Base-by-base conservation (phyloP, 2,329 filamentous ascomycete genomes). In the Xylariaceae sp. region DNA sequence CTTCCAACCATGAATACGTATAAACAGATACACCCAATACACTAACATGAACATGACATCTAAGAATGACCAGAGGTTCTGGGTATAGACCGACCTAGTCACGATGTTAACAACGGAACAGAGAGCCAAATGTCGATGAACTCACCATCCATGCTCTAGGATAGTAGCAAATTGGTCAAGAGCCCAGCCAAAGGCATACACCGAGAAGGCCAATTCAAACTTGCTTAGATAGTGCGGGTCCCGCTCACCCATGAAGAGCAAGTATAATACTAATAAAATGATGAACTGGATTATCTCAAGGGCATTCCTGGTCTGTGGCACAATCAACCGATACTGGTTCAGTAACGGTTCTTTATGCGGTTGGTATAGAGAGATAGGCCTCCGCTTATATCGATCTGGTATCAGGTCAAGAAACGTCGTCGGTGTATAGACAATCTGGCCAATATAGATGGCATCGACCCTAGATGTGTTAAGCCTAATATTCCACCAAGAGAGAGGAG, bases 11-110 rank as follows among this genome's bases (percentile, higher is more conserved):
- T 88, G 82, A 11, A 90, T 74, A 3, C 90, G 87, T 37, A 92
- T 72, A 34, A 82, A 72, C 5, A 92, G 76, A 71, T 93, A 94
- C 13, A 80, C 74, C 66, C 80, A 77, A 70, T 89, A 94, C 37
- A 94, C 87, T 48, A 80, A 67, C n/a, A 86, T 82, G 68, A 93
- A 95, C 3, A 84, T 85, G 51, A 93, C 85, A 71, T 94, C 90
- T 13, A 95, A 81, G 68, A 95, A 94, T 0, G 89, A 91, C 90
- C 90, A 95, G 2, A 95, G 76, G 66, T 94, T 93, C 71, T 95
- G 89, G 0, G 90, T 92, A 69, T 94, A 92, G 1, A 94, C 90
- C 59, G 85, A 83, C 89, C 89, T 83, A 52, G 59, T 47, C 35
- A 66, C 51, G 42, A 44, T 17, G 10, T 55, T 47, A 56, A 56